These are phyloP conservation scores for Lentinula novae-zelandiae DNA, from an alignment of 1,284 basidiomycete genomes.

Conservation along the genomic window DNA sequence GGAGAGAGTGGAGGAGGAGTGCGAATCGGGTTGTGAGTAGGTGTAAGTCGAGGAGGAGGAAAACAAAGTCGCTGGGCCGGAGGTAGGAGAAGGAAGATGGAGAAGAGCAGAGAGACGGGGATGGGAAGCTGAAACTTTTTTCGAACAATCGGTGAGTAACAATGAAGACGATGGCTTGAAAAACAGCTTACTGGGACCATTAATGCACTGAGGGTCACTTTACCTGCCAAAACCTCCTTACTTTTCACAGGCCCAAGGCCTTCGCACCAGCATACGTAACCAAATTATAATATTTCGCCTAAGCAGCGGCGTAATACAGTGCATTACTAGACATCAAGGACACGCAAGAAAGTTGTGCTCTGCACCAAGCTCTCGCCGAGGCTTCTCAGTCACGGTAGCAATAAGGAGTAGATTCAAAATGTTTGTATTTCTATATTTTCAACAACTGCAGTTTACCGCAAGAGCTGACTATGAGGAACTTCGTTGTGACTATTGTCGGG, in stretches of 20 bases:
- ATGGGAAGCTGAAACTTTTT: not conserved
- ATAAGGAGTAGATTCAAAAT: no score
- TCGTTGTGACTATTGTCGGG: no score
- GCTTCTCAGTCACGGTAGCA: no score
- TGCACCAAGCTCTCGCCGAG: no score
- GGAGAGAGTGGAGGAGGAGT: conserved; percentile 77
- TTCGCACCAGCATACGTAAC: conserved; percentile 59
- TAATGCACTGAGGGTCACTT: conserved; percentile 90
- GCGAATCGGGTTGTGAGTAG: conserved; percentile 53
- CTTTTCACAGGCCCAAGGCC: conserved; percentile 53
- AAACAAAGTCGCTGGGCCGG: not conserved
- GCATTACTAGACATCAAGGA: conserved; percentile 93
- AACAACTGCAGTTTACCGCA: no score
- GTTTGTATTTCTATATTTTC: no score
- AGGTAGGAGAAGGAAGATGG: conserved; percentile 49
- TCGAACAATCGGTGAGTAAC: not conserved
- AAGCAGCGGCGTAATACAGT: conserved; percentile 96
- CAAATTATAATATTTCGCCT: conserved; percentile 81
- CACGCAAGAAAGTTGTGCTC: conserved; percentile 79
- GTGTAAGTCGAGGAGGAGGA: not conserved
- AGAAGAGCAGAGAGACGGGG: conserved; percentile 80
- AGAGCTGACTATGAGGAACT: no score
- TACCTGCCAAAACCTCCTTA: conserved; percentile 80
- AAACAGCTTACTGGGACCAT: conserved; percentile 68
- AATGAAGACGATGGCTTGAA: no score